Percentiles rank a stretch among this genome's conserved stretches.
Evolutionary conservation across 2,329 filamentous ascomycete genomes (phyloP).

Genomic region (Fusarium torreyae): DNA sequence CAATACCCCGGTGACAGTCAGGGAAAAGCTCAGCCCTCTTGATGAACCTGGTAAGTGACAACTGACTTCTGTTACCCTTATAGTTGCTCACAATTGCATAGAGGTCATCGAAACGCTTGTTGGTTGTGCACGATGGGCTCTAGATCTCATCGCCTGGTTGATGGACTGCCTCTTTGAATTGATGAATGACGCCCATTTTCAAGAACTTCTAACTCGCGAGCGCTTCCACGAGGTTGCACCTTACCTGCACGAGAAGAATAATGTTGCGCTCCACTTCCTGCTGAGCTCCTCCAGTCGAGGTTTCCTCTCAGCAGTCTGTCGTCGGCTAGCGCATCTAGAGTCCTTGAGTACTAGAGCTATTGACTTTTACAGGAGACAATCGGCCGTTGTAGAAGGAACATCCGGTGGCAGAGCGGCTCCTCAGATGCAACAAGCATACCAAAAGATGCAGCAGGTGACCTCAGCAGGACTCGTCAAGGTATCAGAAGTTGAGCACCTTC

Average conservation of each 20-base stretch:
- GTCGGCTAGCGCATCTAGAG: conserved; percentile 73
- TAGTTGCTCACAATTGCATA: conserved; percentile 48
- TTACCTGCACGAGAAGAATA: conserved; percentile 69
- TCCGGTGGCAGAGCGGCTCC: conserved; percentile 58
- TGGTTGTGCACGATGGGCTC: conserved; percentile 83
- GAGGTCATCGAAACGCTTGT: conserved; percentile 81
- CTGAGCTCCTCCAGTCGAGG: conserved; percentile 82
- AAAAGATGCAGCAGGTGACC: conserved; percentile 67
- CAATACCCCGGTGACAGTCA: conserved; percentile 67
- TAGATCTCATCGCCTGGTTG: conserved; percentile 78
- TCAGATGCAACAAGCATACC: conserved; percentile 71
- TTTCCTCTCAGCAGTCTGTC: conserved; percentile 78
- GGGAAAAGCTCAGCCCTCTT: conserved; percentile 70
- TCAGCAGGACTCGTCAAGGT: conserved; percentile 70
- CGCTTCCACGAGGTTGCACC: conserved; percentile 65
- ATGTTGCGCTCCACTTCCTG: conserved; percentile 74
- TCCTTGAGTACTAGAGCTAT: conserved; percentile 64
- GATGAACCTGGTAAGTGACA: conserved; percentile 68
- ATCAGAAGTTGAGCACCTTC: conserved; percentile 73
- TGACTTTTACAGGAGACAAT: conserved; percentile 65
- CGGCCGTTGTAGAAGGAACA: conserved; percentile 58
- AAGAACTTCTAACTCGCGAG: conserved; percentile 63
- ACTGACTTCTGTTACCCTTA: not conserved
- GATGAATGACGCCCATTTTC: conserved; percentile 66
- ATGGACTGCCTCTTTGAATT: conserved; percentile 72